Evolutionary conservation across 1,284 basidiomycete species (phyloP), one percentile per base, ranked within the genome.

Genomic region (Rhodotorula sp.): DNA sequence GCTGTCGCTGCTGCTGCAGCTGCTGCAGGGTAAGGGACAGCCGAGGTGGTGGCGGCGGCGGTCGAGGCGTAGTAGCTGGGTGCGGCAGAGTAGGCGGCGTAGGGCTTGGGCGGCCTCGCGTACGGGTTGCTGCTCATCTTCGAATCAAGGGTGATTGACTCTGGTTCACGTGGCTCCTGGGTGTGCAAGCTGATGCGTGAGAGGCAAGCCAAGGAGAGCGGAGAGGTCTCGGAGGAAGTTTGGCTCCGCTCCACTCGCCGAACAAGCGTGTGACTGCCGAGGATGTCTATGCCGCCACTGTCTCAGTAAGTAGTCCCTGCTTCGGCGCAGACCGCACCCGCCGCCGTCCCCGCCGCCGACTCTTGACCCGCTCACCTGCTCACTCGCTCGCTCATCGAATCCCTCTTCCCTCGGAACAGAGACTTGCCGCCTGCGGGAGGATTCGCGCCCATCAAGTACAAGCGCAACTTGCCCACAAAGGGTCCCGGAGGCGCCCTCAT

Each of bases 341-440:
- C 12, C 43, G 47, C 10, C 34, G n/a, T 8, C 15, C 58, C 31
- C 31, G 8, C 61, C 39, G 39, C 10, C 39, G 39, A 14, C 39
- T 43, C 46, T 29, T 26, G 23, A 23, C 47, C 48, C 16, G 18
- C 48, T 8, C 48, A 16, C 39, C 10, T 62, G 48, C 34, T 49
- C 43, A 5, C 34, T 14, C 51, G 20, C 49, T 6, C 31, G 10
- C 23, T 34, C 34, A 34, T 43, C 39, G 39, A 43, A 43, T 12
- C 34, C n/a, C 31, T 6, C 14, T 54, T 51, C 2, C 7, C 52
- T 16, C 52, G 14, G 39, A 20, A 29, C 80, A 98, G 96, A 84
- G 96, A 99, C 81, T 91, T 99, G 88, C 95, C 95, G 79, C 95
- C 96, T 59, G 79, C 88, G 61, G 95, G 93, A 76, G 96, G 96